These are phyloP conservation scores for Eucalyptus globulus DNA, from an alignment of 345 rosid species.

Conservation along the genomic window DNA sequence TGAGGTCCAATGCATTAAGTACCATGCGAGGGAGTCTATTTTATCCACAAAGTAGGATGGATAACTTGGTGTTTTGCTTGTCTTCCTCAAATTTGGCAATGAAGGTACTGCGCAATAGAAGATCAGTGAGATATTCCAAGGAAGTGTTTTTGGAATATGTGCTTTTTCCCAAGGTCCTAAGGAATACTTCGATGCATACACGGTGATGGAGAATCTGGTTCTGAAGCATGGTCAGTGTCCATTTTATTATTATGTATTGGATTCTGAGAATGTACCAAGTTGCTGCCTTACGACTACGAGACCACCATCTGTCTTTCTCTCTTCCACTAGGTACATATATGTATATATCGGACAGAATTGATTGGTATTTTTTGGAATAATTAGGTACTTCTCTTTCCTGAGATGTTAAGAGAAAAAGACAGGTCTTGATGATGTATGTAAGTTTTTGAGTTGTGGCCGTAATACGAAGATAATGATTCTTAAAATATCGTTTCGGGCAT, in stretches of 20 bases:
- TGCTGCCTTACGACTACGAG: neutral
- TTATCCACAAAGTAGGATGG: neutral
- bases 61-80: neutral
- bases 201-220: neutral
- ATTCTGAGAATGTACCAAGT: neutral
- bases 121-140: neutral
- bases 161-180: neutral
- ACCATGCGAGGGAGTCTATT: neutral
- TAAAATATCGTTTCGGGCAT: neutral
- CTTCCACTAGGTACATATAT: neutral
- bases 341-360: neutral
- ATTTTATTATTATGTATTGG: neutral
- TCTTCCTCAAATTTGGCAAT: neutral
- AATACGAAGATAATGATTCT: neutral
- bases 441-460: too few species aligned
- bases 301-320: neutral
- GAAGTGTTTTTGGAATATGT: neutral
- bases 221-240: neutral
- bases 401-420: neutral
- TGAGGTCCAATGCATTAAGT: neutral
- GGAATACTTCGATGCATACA: neutral
- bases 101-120: neutral
- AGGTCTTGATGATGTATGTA: neutral
- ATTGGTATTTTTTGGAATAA: neutral
- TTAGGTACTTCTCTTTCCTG: neutral